These are phyloP conservation scores for Sarocladium brachiariae DNA, from an alignment of 2,329 filamentous ascomycete species.

Conservation along the genomic window DNA sequence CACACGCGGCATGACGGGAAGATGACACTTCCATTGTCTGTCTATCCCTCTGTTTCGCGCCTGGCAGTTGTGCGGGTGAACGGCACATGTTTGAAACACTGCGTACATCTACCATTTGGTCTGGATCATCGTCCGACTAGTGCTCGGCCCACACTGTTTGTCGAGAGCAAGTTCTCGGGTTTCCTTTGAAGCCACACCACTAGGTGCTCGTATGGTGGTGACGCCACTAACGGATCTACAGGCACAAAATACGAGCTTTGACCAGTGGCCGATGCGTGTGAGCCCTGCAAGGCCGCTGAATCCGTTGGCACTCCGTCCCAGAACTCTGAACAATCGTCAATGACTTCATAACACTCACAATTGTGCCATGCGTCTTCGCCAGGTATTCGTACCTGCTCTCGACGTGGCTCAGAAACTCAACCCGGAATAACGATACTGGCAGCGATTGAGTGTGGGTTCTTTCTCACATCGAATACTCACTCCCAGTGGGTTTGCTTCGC, in stretches of 20 bases:
- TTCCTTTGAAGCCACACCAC: not conserved
- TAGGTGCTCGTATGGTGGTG: not conserved
- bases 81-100: slow-evolving; percentile 7
- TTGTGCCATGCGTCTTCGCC: too few relatives aligned
- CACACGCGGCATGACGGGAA: slow-evolving; percentile 4
- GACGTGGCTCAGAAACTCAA: too few relatives aligned
- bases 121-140: not conserved
- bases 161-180: not conserved
- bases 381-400: too few relatives aligned
- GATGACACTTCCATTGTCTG: not conserved
- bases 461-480: too few relatives aligned
- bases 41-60: not conserved
- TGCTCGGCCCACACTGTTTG: not conserved
- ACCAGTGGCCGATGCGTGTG: too few relatives aligned
- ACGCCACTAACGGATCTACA: slow-evolving; percentile 6
- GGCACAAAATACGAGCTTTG: slow-evolving; percentile 4
- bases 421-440: not conserved
- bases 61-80: not conserved
- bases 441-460: too few relatives aligned
- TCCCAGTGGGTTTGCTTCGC: too few relatives aligned
- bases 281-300: too few relatives aligned
- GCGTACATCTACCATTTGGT: not conserved
- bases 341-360: not conserved
- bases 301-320: too few relatives aligned
- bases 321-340: not conserved